Conservation (phyloP, 78 protist genomes). For the Speleostelium caveatum region DNA sequence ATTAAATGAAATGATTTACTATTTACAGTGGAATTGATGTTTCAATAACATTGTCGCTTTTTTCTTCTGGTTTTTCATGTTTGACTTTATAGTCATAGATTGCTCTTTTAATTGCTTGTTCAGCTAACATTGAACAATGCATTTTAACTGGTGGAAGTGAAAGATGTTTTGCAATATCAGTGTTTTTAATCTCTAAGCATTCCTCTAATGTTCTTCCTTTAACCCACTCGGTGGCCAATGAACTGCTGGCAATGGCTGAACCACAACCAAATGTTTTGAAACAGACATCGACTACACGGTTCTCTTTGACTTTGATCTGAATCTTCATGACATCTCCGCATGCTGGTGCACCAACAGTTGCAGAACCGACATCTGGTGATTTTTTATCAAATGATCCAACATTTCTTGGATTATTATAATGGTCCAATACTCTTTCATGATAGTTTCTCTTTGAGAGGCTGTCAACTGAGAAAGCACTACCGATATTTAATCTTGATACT, state of each 20-base stretch:
- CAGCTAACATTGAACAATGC: constrained; percentile 98
- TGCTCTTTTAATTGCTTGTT: constrained; percentile 98
- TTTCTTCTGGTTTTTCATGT: constrained; percentile 63
- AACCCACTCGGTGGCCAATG: constrained; percentile 89
- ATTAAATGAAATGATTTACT: too few species aligned
- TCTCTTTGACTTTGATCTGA: constrained; percentile 89
- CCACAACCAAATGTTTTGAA: constrained; percentile 99
- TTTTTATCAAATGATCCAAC: constrained; percentile 96
- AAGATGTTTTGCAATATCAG: constrained; percentile 94
- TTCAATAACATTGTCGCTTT: too few species aligned
- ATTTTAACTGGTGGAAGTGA: constrained; percentile 98
- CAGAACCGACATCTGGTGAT: constrained; percentile 93
- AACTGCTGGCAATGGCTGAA: constrained; percentile 96
- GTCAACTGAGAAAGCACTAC: not conserved
- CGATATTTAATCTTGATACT: not conserved
- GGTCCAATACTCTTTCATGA: constrained; percentile 94
- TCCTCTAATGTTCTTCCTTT: constrained; percentile 96
- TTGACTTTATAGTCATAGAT: constrained; percentile 88
- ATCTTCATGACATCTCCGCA: constrained; percentile 99
- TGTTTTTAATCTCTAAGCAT: constrained; percentile 89
- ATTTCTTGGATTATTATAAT: constrained; percentile 97
- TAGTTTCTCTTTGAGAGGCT: constrained; percentile 44
- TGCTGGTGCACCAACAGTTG: constrained; percentile 93
- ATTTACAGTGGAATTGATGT: too few species aligned
- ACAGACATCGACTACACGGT: constrained; percentile 87